Base-by-base conservation (phyloP, 1,284 basidiomycete genomes). In the Takashimella koratensis region DNA sequence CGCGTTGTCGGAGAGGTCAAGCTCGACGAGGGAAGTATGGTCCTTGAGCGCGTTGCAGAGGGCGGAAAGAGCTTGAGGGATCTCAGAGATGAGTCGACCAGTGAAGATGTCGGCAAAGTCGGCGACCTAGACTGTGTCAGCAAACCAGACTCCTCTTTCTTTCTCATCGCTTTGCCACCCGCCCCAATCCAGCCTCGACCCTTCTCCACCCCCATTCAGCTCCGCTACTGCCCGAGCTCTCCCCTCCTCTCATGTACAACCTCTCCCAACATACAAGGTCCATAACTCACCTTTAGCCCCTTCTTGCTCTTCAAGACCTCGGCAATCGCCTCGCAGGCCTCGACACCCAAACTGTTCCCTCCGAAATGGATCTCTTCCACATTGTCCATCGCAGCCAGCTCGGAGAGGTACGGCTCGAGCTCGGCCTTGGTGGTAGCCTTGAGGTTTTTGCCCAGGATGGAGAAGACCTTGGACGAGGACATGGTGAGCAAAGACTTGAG, bases 81-180 rank as follows among this genome's bases (percentile, higher is more conserved):
- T 98, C 77, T 98, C 95, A 57, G 85, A 82, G 79, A 98, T 98
- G 63, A 97, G 82, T 56, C 96, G 87, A 47, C 94, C 91, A 10
- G 95, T 98, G 79, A 98, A 98, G 77, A 98, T 95, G 78, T 98
- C 96, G 45, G 92, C 89, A 64, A 98, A 89, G 79, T 98, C 87
- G 62, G 92, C 95, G 52, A 96, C 79, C 93, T 97, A 66, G 30
- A 43, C 30, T 36, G 16, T 47, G 36, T 48, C 39, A 43, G 39
- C 12, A n/a, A n/a, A 42, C n/a, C n/a, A n/a, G n/a, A n/a, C n/a
- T n/a, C n/a, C n/a, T n/a, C n/a, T n/a, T n/a, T n/a, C n/a, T n/a
- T n/a, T n/a, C n/a, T n/a, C n/a, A n/a, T n/a, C n/a, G n/a, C n/a
- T n/a, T n/a, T n/a, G n/a, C n/a, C n/a, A n/a, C n/a, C n/a, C n/a